Conservation (phyloP, 768 basidiomycete species). For the Tylopilus balloui region DNA sequence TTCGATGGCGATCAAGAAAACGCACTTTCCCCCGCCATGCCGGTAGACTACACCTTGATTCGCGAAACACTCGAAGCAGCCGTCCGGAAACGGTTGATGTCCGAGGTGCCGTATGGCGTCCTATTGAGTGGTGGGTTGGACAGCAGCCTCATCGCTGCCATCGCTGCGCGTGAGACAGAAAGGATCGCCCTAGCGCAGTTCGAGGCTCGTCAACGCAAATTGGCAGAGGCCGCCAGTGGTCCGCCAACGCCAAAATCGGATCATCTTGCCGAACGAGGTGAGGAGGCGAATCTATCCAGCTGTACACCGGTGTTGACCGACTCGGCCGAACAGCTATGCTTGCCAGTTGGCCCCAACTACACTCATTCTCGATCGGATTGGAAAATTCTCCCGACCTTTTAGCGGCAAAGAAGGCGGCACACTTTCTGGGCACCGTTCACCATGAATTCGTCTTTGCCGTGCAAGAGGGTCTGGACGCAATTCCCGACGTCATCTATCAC, state of each 20-base stretch:
- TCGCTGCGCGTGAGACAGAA: constrained; percentile 93
- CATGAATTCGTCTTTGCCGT: constrained; percentile 98
- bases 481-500: constrained; percentile 96
- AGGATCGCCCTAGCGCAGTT: constrained; percentile 79
- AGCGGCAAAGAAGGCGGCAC: constrained; percentile 90
- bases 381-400: constrained; percentile 92
- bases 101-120: constrained; percentile 97
- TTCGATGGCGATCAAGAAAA: constrained; percentile 77
- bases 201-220: constrained; percentile 59
- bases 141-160: constrained; percentile 91
- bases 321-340: constrained; percentile 52
- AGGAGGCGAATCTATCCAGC: constrained; percentile 8
- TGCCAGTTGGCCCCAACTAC: constrained; percentile 90
- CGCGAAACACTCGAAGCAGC: constrained; percentile 85
- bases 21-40: constrained; percentile 49
- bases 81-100: constrained; percentile 94
- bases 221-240: constrained; percentile 51
- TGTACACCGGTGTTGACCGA: not conserved
- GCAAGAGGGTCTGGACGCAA: constrained; percentile 94
- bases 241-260: constrained; percentile 48
- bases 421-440: constrained; percentile 90
- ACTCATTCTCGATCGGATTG: constrained; percentile 96
- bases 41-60: constrained; percentile 62
- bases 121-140: constrained; percentile 93
- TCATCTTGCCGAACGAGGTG: constrained; percentile 53